Evolutionary conservation across 78 protist species (phyloP).

Genomic region (Dictyostelium discoideum): dicty_2.7 NC_007090.3:1529001-1529500

Average conservation of each 20-base stretch:
- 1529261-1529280: conserved; percentile 7
- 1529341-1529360: conserved; percentile 31
- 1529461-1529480: conserved; percentile 61
- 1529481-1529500: conserved; percentile 73
- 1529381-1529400: conserved; percentile 79
- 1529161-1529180: background rate
- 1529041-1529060: conserved; percentile 34
- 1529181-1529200: background rate
- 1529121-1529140: conserved; percentile 54
- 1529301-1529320: conserved; percentile 55
- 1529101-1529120: background rate
- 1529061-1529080: conserved; percentile 21
- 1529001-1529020: conserved; percentile 1
- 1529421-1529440: conserved; percentile 14
- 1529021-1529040: background rate
- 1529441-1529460: conserved; percentile 13
- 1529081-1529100: background rate
- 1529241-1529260: background rate
- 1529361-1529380: conserved; percentile 44
- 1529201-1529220: background rate
- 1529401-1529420: conserved; percentile 71
- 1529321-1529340: conserved; percentile 42
- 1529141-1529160: conserved; percentile 48
- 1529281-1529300: background rate
- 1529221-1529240: background rate